A percentile compares a stretch with the other conserved stretches of the same genome.
Conservation (phyloP, 2,329 filamentous ascomycete genomes). For the Botrytis porri region DNA sequence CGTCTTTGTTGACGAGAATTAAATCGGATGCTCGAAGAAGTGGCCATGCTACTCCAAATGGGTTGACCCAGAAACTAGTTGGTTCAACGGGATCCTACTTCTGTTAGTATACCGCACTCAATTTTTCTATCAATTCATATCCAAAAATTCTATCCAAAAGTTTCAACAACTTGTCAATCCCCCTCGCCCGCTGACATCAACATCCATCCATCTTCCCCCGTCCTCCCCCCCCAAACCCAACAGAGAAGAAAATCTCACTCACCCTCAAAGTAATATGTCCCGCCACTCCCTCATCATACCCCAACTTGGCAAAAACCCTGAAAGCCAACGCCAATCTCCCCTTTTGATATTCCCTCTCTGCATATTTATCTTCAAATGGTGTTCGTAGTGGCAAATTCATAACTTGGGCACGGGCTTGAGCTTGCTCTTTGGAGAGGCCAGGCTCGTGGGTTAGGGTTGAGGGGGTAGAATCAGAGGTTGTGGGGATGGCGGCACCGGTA, state of each 20-base stretch:
- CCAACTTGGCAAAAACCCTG: slow-evolving; percentile 47
- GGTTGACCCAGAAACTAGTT: slow-evolving; percentile 39
- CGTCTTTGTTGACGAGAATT: slow-evolving; percentile 61
- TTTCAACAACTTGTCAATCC: background rate
- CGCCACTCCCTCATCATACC: slow-evolving; percentile 47
- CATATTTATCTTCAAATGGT: slow-evolving; percentile 36
- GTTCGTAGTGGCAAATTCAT: slow-evolving; percentile 16
- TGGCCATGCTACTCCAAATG: slow-evolving; percentile 39
- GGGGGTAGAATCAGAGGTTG: background rate
- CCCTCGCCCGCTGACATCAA: background rate
- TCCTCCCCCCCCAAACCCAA: background rate
- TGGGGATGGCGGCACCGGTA: background rate
- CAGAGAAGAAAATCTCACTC: slow-evolving; percentile 8
- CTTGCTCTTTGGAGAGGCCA: slow-evolving; percentile 25
- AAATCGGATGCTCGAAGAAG: slow-evolving; percentile 61
- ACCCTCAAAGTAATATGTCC: slow-evolving; percentile 46
- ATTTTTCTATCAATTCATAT: background rate
- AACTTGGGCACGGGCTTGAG: slow-evolving; percentile 18
- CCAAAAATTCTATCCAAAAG: background rate
- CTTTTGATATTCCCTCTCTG: slow-evolving; percentile 40
- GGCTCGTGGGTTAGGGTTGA: slow-evolving; percentile 27
- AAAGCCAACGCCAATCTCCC: slow-evolving; percentile 48
- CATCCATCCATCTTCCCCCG: background rate
- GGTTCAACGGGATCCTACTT: slow-evolving; percentile 39
- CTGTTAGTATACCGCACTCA: slow-evolving; percentile 1